phyloP scores from a whole-genome alignment of 805 yeast species.

The Myxozyma monticola region DNA sequence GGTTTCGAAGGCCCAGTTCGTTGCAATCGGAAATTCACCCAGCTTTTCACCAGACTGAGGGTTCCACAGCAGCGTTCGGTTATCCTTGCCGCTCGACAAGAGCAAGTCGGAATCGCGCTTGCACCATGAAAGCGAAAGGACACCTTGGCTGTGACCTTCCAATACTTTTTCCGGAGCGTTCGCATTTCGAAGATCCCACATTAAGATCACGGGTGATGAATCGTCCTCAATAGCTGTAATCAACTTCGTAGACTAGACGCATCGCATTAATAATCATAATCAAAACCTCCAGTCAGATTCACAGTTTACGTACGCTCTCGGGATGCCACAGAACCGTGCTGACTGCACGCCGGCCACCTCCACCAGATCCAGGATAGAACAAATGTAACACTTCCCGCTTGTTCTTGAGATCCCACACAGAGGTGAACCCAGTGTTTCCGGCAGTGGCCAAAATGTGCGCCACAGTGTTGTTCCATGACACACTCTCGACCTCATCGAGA shows the following conservation, averaged over 20 bases:
- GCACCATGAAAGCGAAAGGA: conserved; percentile 93
- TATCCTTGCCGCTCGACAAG: conserved; percentile 91
- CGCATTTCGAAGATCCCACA: conserved; percentile 95
- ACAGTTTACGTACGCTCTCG: conserved; percentile 23
- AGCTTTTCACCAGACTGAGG: conserved; percentile 70
- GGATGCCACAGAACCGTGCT: conserved; percentile 96
- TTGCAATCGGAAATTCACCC: conserved; percentile 86
- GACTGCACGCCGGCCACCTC: conserved; percentile 60
- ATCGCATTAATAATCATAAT: too few relatives aligned
- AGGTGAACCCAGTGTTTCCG: conserved; percentile 78
- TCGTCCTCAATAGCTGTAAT: conserved; percentile 87
- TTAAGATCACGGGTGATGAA: conserved; percentile 70
- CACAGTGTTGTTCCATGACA: conserved; percentile 86
- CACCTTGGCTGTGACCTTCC: conserved; percentile 82
- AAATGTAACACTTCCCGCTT: conserved; percentile 86
- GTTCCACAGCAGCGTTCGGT: conserved; percentile 85
- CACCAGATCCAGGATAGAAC: conserved; percentile 53
- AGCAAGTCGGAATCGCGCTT: conserved; percentile 72
- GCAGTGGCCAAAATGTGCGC: conserved; percentile 89
- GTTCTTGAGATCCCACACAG: conserved; percentile 91
- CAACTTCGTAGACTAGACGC: conserved; percentile 77
- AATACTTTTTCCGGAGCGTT: conserved; percentile 80
- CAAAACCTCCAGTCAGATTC: not conserved
- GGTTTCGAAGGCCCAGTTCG: conserved; percentile 91
- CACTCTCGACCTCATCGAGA: conserved; percentile 72